phyloP scores from a whole-genome alignment of 441 rosid genomes.

The Croton setiger region DNA sequence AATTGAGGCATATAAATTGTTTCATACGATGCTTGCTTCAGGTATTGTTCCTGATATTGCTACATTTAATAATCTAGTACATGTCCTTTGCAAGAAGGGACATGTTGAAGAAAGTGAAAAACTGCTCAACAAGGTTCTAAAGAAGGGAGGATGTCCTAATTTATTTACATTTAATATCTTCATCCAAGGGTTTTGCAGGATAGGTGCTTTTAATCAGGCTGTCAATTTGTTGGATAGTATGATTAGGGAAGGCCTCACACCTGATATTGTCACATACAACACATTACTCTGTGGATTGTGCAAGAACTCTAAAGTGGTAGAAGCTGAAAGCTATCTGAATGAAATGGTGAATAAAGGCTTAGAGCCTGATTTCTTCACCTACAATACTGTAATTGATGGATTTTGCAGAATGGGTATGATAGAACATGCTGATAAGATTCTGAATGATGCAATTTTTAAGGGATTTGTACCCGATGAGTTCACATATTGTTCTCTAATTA shows the following conservation, averaged over 20 bases:
- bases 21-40: slow-evolving; percentile 62
- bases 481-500: slow-evolving; percentile 34
- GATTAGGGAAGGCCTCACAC: slow-evolving; percentile 52
- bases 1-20: slow-evolving; percentile 66
- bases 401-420: slow-evolving; percentile 69
- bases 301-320: slow-evolving; percentile 53
- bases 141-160: slow-evolving; percentile 71
- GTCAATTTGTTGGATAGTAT: slow-evolving; percentile 55
- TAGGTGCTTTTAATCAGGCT: slow-evolving; percentile 59
- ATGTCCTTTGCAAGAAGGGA: slow-evolving; percentile 76
- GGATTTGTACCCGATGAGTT: slow-evolving; percentile 86
- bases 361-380: slow-evolving; percentile 73
- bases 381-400: slow-evolving; percentile 73
- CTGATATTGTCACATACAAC: slow-evolving; percentile 83
- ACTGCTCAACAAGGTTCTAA: slow-evolving; percentile 65
- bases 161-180: slow-evolving; percentile 74
- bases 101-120: slow-evolving; percentile 71
- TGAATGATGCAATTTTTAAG: slow-evolving; percentile 58
- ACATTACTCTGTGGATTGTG: slow-evolving; percentile 78
- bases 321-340: slow-evolving; percentile 70
- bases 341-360: slow-evolving; percentile 82
- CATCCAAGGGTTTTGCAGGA: slow-evolving; percentile 78
- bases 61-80: slow-evolving; percentile 76
- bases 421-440: slow-evolving; percentile 63
- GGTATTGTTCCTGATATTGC: slow-evolving; percentile 51